Percentiles rank a stretch among this genome's conserved stretches.
phyloP scores from a whole-genome alignment of 2,329 filamentous ascomycete species.

The Colletotrichum sp. region DNA sequence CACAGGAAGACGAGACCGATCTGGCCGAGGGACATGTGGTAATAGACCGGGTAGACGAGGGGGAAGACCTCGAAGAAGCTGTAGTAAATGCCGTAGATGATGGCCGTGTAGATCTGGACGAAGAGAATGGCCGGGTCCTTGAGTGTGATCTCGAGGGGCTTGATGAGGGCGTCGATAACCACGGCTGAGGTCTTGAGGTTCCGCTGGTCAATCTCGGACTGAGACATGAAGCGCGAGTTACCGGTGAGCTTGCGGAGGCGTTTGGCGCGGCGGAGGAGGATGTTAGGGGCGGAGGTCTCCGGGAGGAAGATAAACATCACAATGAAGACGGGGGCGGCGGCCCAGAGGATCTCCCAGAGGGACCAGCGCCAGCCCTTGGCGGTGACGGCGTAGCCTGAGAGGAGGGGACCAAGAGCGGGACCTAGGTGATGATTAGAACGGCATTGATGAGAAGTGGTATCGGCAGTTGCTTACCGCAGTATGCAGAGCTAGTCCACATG shows the following conservation, averaged over 20 bases:
- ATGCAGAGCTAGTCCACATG: slow-evolving; percentile 57
- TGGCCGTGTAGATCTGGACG: slow-evolving; percentile 64
- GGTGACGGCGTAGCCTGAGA: slow-evolving; percentile 65
- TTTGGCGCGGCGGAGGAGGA: slow-evolving; percentile 64
- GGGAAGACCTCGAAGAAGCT: slow-evolving; percentile 72
- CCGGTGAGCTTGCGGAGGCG: slow-evolving; percentile 68
- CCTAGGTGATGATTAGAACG: neutral
- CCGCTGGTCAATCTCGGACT: slow-evolving; percentile 69
- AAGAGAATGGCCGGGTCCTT: slow-evolving; percentile 68
- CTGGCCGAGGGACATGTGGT: slow-evolving; percentile 63
- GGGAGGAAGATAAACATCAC: slow-evolving; percentile 67
- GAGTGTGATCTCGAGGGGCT: slow-evolving; percentile 64
- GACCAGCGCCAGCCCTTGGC: slow-evolving; percentile 68
- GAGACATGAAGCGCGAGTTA: slow-evolving; percentile 59
- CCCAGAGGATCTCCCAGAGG: slow-evolving; percentile 68
- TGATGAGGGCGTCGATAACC: slow-evolving; percentile 61
- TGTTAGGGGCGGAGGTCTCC: slow-evolving; percentile 64
- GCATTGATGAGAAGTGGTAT: neutral
- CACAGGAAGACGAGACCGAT: slow-evolving; percentile 66
- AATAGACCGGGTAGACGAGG: slow-evolving; percentile 63
- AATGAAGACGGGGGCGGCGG: slow-evolving; percentile 62
- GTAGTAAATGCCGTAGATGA: slow-evolving; percentile 68
- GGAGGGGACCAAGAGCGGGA: slow-evolving; percentile 62
- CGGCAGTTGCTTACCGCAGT: slow-evolving; percentile 27
- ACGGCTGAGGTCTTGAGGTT: slow-evolving; percentile 53